Evolutionary conservation across 129 eudicot genomes (phyloP), one percentile per base, ranked within the genome.

Genomic region (Logfia minima): DNA sequence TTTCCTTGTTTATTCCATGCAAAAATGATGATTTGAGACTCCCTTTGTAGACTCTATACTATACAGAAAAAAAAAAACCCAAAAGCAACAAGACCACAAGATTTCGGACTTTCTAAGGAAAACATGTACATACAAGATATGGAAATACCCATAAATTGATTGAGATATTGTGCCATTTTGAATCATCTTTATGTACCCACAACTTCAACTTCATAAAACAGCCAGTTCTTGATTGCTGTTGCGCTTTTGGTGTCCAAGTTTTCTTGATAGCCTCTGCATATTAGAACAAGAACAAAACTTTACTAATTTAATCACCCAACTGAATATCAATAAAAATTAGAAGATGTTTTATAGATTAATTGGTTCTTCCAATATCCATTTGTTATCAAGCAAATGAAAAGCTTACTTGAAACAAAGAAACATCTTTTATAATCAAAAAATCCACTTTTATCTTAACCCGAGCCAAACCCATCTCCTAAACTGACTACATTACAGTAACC

Each of bases 121-220:
- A 82, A 83, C 73, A 81, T 87, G 79, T 86, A 90, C 88, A 84
- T 86, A 84, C 83, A 82, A 81, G 79, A 84, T 79, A 78, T 68
- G 82, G 78, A 81, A 79, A 74, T 70, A 48, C 83, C 80, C 75
- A 82, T 61, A 76, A 78, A 76, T 68, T 78, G 89, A 84, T 82
- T 84, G 86, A 90, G 85, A 83, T 70, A 70, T 24, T 56, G 70
- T 69, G 84, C 74, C 72, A 55, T 53, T 68, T 79, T 73, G 80
- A 78, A 78, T 56, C 70, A 32, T 67, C 66, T 56, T 76, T 83
- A 67, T 78, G 41, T 62, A 82, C 18, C 59, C 79, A 63, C 71
- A 45, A 52, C 70, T 68, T 75, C 66, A 68, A 51, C 32, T 59
- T 85, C 76, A 86, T 41, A 84, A 74, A 75, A 77, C 75, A 14